Evolutionary conservation across 2,329 filamentous ascomycete genomes (phyloP).

Genomic region (Nemania sp.): DNA sequence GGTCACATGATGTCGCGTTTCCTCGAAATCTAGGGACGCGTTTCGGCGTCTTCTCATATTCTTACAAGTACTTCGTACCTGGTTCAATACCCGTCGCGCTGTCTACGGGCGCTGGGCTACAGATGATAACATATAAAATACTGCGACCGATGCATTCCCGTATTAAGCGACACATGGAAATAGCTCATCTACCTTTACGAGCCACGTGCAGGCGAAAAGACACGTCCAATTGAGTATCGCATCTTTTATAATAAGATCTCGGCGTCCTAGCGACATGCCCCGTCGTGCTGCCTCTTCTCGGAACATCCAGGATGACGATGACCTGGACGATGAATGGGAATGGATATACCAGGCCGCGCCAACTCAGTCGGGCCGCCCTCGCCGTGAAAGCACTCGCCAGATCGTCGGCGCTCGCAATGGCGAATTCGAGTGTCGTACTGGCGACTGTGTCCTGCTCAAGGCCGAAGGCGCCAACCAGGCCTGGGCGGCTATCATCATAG

Average conservation of each 20-base stretch:
- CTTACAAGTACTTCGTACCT: too few relatives aligned
- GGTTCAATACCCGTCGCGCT: too few relatives aligned
- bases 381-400: conserved; percentile 40
- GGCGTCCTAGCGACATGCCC: conserved; percentile 22
- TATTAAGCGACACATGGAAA: background rate
- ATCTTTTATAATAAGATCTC: background rate
- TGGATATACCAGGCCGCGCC: conserved; percentile 67
- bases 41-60: background rate
- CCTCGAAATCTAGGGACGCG: conserved; percentile 12
- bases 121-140: too few relatives aligned
- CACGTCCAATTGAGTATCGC: background rate
- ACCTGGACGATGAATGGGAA: conserved; percentile 78
- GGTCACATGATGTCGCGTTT: conserved; percentile 26
- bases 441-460: conserved; percentile 85
- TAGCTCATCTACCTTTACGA: background rate
- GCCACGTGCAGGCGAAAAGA: too few relatives aligned
- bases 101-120: background rate
- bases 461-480: conserved; percentile 84
- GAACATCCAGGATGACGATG: conserved; percentile 80
- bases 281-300: conserved; percentile 55
- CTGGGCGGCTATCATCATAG: conserved; percentile 88
- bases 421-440: conserved; percentile 76
- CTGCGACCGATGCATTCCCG: background rate
- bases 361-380: conserved; percentile 18
- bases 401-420: conserved; percentile 87